Percentiles rank a stretch among this genome's conserved stretches.
Evolutionary conservation across 2,329 filamentous ascomycete species (phyloP).

Genomic region (Apiospora pterosperma): DNA sequence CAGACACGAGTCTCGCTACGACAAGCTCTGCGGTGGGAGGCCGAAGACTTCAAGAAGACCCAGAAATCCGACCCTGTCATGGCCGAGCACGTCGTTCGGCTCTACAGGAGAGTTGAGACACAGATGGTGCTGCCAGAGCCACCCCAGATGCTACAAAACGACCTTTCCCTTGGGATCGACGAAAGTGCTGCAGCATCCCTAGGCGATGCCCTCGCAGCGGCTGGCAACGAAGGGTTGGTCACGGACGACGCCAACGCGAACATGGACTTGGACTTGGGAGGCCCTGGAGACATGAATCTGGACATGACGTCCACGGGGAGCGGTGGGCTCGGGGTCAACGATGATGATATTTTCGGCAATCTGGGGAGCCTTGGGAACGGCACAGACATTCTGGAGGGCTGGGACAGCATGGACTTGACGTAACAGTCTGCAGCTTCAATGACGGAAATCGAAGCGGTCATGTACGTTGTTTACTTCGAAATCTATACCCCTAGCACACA

Average conservation of each 20-base stretch:
- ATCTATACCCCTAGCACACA: too few relatives aligned
- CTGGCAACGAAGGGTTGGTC: conserved; percentile 33
- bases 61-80: conserved; percentile 53
- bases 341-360: conserved; percentile 42
- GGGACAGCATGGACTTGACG: conserved; percentile 21
- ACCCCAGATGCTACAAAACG: conserved; percentile 39
- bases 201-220: conserved; percentile 40
- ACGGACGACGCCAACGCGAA: conserved; percentile 35
- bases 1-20: conserved; percentile 54
- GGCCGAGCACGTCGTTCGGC: conserved; percentile 60
- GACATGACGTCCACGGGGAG: conserved; percentile 34
- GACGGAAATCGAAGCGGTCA: too few relatives aligned
- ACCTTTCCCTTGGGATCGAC: conserved; percentile 38
- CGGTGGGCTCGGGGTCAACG: conserved; percentile 35
- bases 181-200: conserved; percentile 35
- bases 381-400: conserved; percentile 24
- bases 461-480: too few relatives aligned
- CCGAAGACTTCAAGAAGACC: conserved; percentile 54
- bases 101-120: conserved; percentile 63
- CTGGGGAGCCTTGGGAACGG: conserved; percentile 20
- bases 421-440: neutral
- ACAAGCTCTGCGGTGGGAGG: conserved; percentile 55
- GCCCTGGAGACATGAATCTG: conserved; percentile 23
- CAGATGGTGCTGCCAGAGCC: conserved; percentile 47
- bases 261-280: conserved; percentile 40